Base-by-base conservation (phyloP, 1,139 yeast species). In the Zygoascus sp. region DNA sequence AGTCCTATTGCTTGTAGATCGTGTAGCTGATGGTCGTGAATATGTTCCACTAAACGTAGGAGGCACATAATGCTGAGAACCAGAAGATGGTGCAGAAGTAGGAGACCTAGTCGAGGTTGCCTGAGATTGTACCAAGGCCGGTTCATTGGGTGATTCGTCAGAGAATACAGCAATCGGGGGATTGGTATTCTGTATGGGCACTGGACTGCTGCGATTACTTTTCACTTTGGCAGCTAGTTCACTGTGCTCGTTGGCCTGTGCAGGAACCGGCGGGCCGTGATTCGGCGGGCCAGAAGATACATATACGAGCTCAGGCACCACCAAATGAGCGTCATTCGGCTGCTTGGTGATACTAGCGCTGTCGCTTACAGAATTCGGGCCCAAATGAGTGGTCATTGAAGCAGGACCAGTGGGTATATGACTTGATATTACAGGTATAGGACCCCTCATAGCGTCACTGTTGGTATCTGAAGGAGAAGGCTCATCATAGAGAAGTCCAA, bases 81-180 rank as follows among this genome's bases (percentile, higher is more conserved):
- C 16, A 5, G 41, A 13, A 25, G 48, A 16, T 25, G 41, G 10
- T 28, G 34, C 3, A 21, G 19, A 16, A 7, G 43, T 20, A 7
- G 36, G 42, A 15, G 28, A 16, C 23, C 23, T 6, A 3, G 28
- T 10, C 13, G 19, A 38, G 21, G 34, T 32, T 13, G 32, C 35
- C 22, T n/a, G 22, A 15, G 40, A 19, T 15, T 23, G 21, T 25
- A 13, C 9, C 8, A 38, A 22, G 10, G 50, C 52, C 9, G 56
- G 56, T 19, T 41, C 28, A 44, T 52, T 48, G 5, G 56, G 56
- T 11, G 55, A 51, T 25, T 45, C 41, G 35, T 54, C 57, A 1
- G 57, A 54, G 32, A 52, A 54, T 3, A 49, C 32, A 4, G 50
- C 47, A 9, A 50, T 21, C 9, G 49, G 49, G 6, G 48, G 49